Conservation (phyloP, 495 filamentous ascomycete species). For the Podospora anserina region DNA sequence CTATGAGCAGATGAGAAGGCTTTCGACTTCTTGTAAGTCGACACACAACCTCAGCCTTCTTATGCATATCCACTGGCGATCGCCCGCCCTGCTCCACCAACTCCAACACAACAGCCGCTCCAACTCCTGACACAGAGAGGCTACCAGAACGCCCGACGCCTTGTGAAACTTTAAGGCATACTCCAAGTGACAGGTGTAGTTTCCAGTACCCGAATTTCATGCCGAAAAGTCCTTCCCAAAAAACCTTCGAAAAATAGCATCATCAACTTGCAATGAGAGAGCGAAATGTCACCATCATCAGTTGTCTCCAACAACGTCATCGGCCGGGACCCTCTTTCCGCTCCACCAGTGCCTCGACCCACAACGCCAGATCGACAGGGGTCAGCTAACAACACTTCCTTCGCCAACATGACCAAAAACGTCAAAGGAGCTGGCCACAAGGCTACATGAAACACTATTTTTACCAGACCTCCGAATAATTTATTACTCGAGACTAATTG, state of each 20-base stretch:
- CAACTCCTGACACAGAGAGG: background rate
- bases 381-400: background rate
- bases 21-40: background rate
- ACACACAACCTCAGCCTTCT: background rate
- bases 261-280: background rate
- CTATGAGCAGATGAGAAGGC: background rate
- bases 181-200: too few species aligned
- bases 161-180: background rate
- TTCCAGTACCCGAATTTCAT: too few species aligned
- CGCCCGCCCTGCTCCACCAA: background rate
- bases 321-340: background rate
- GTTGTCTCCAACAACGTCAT: background rate
- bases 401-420: background rate
- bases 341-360: background rate
- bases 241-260: background rate
- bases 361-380: background rate
- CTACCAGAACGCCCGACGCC: background rate
- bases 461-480: too few species aligned
- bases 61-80: background rate
- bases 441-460: background rate
- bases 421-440: background rate
- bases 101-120: background rate
- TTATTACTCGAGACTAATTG: too few species aligned
- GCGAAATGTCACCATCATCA: background rate
- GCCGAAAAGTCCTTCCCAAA: background rate